Conservation (phyloP, 2,329 filamentous ascomycete species). For the Colletotrichum sp. region DNA sequence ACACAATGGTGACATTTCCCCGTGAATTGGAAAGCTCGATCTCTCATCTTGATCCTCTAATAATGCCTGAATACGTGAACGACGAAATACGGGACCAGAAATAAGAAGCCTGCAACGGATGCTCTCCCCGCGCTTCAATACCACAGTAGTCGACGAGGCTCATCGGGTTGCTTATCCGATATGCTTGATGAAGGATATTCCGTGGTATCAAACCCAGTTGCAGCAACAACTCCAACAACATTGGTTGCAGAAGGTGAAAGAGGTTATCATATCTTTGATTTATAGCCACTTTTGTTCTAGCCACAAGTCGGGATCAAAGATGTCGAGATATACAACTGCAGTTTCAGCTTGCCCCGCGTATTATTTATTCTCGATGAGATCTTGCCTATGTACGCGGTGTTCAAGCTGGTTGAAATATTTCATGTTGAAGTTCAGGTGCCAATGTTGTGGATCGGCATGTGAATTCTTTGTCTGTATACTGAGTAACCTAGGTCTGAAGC, state of each 20-base stretch:
- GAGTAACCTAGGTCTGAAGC: no score
- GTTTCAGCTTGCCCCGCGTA: fast-evolving
- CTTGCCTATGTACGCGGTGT: no score
- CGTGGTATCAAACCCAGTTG: not conserved
- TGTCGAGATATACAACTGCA: fast-evolving
- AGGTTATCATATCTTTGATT: not conserved
- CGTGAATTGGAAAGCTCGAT: fast-evolving
- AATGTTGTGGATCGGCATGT: no score
- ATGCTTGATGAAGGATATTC: not conserved
- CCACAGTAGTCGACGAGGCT: not conserved
- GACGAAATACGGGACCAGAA: not conserved
- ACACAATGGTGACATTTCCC: not conserved
- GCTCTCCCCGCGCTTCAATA: not conserved
- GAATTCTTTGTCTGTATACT: no score
- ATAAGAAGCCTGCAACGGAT: not conserved
- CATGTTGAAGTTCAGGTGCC: no score
- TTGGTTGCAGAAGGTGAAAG: not conserved
- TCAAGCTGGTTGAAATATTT: no score
- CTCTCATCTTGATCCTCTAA: not conserved
- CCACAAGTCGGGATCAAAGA: not conserved
- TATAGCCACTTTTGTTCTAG: not conserved
- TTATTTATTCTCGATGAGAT: no score
- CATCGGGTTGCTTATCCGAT: not conserved
- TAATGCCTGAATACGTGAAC: not conserved
- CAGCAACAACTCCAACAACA: not conserved